Conservation (phyloP, 2,329 filamentous ascomycete genomes). For the Fusarium mangiferae region DNA sequence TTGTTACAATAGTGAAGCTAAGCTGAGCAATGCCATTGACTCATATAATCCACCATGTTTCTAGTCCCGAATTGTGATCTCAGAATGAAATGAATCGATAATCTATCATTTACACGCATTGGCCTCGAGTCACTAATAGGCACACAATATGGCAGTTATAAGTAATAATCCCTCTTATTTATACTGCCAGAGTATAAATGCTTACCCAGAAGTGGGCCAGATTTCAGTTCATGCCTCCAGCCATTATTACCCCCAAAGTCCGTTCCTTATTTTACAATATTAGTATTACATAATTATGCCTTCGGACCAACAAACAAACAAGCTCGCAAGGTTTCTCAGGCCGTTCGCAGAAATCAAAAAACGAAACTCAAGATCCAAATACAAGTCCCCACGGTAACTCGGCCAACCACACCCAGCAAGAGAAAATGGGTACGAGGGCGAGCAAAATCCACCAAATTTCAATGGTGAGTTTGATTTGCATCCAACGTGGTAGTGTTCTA, state of each 20-base stretch:
- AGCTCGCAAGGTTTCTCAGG: too few relatives aligned
- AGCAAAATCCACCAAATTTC: slow-evolving; percentile 62
- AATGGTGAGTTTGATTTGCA: slow-evolving; percentile 56
- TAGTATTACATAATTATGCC: background rate
- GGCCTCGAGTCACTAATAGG: too few relatives aligned
- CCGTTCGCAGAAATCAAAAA: background rate
- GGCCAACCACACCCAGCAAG: slow-evolving; percentile 52
- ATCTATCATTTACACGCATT: background rate
- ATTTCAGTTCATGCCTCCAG: background rate
- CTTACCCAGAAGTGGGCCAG: background rate
- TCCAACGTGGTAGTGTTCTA: slow-evolving; percentile 58
- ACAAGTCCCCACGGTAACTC: slow-evolving; percentile 31
- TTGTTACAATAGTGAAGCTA: background rate
- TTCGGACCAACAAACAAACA: background rate
- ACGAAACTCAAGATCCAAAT: background rate
- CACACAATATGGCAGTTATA: accelerated
- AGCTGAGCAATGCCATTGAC: background rate
- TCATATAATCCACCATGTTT: background rate
- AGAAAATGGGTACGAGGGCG: slow-evolving; percentile 53
- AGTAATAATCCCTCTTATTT: background rate
- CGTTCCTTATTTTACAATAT: background rate
- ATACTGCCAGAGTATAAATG: background rate
- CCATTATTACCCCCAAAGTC: background rate
- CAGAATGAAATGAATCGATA: background rate
- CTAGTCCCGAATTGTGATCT: background rate